Base-by-base conservation (phyloP, 2,329 filamentous ascomycete genomes). In the Apiospora sp. region DNA sequence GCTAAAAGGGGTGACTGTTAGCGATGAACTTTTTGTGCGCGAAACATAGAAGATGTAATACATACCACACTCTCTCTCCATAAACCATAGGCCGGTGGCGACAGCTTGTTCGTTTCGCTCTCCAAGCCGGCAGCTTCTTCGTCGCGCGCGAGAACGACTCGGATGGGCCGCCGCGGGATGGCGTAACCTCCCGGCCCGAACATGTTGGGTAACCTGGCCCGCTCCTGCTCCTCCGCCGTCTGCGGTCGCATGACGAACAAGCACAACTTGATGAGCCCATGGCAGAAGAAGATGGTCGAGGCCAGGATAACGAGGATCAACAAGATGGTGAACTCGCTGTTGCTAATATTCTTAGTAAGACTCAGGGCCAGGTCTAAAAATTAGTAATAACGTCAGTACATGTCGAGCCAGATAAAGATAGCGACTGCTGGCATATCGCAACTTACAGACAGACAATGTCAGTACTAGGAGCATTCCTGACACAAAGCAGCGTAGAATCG, bases 31-130 rank as follows among this genome's bases (percentile, higher is more conserved):
- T 10, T 10, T 10, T 41, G 37, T 22, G 46, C 14, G 46, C 10
- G 46, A 22, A 10, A 22, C 7, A 49, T 27, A 13, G n/a, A 64
- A 13, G 49, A 34, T 24, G 24, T 37, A 2, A 61, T 68, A 90
- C 92, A 82, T 87, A 94, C 92, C 82, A 96, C 93, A 78, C 92
- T 96, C 81, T 92, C 91, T 70, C 94, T 87, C 93, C 94, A 97
- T 0, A 94, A 84, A 0, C 95, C 95, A 79, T 98, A 98, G 2
- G 94, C 94, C 0, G 95, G 95, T 4, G 95, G 95, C 12, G 91
- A 90, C 27, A 87, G 75, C 77, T 91, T 91, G 58, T 84, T 83
- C 0, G 87, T 83, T 73, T 90, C 87, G 69, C 86, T 88, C 72
- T 89, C 87, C 71, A 87, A 81, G 4, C 87, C 89, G 1, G 84